Conservation (phyloP, 2,329 filamentous ascomycete genomes). For the Ceratocystis variospora region DNA sequence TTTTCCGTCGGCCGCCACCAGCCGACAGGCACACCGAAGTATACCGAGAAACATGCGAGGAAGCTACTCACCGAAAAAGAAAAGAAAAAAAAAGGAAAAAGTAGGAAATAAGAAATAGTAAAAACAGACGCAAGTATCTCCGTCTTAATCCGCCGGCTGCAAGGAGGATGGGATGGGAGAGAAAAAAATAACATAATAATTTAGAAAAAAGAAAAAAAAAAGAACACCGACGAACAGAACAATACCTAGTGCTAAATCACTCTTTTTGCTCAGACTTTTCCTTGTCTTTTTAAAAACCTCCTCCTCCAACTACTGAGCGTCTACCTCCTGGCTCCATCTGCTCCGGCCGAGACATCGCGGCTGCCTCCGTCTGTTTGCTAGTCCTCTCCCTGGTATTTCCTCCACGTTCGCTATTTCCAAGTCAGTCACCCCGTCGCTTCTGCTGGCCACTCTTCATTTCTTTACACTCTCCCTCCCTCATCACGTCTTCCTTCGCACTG, state of each 20-base stretch:
- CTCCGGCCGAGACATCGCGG: neutral
- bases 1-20: neutral
- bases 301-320: neutral
- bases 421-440: neutral
- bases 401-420: neutral
- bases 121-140: neutral
- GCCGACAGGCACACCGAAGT: neutral
- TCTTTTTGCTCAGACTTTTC: neutral
- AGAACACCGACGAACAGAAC: too few relatives aligned
- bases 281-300: neutral
- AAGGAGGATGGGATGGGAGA: too few relatives aligned
- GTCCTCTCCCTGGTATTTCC: neutral
- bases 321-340: too few relatives aligned
- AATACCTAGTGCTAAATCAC: neutral
- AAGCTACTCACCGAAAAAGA: neutral
- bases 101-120: neutral
- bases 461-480: neutral
- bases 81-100: neutral
- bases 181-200: too few relatives aligned
- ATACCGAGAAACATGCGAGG: too few relatives aligned
- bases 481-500: neutral
- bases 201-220: too few relatives aligned
- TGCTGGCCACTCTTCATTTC: neutral
- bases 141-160: slow-evolving; percentile 15
- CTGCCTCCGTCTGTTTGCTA: neutral